Base-by-base conservation (phyloP, 495 filamentous ascomycete species). In the Antarctomyces pellizariae region DNA sequence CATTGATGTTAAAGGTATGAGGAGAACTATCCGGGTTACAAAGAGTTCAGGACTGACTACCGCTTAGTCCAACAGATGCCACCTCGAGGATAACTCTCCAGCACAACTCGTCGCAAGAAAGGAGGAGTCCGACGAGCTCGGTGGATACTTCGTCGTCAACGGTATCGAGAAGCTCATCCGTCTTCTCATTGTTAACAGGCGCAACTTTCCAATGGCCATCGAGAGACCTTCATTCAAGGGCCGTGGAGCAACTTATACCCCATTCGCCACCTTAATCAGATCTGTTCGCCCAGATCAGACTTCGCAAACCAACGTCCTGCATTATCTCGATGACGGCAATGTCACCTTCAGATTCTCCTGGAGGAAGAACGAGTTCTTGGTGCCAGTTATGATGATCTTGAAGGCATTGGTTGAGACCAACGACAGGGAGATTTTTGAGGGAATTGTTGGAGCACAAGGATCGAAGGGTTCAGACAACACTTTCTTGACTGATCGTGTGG, bases 311-410 rank as follows among this genome's bases (percentile, higher is more conserved):
- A 95, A 93, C 38, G 80, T 91, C 13, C 59, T 97, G 13, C 86
- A 97, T 48, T 97, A 93, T 50, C 68, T 93, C 24, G 73, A 59
- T 34, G 84, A 95, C 48, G 86, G 86, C 35, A 93, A 92, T 46
- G 67, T 93, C 33, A 92, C 75, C 2, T 90, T 97, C 55, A 65
- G 86, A 20, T 95, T 97, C 50, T 92, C 84, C 1, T 97, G 86
- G 86, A 62, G 84, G 35, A 97, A 97, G 57, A 78, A 78, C 36
- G 86, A 95, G 51, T 97, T 75, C 43, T 61, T 93, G 13, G 62
- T 97, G 8, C 86, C 86, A 10, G 75, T 79, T 33, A 71, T 92
- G 63, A 93, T 97, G 86, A 65, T 93, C 8, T 49, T 97, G 34
- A 95, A 93, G 54, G 86, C 86, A 2, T 61, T 97, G 23, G 64